Evolutionary conservation across 2,329 filamentous ascomycete species (phyloP).

Genomic region (Colletotrichum sp.): DNA sequence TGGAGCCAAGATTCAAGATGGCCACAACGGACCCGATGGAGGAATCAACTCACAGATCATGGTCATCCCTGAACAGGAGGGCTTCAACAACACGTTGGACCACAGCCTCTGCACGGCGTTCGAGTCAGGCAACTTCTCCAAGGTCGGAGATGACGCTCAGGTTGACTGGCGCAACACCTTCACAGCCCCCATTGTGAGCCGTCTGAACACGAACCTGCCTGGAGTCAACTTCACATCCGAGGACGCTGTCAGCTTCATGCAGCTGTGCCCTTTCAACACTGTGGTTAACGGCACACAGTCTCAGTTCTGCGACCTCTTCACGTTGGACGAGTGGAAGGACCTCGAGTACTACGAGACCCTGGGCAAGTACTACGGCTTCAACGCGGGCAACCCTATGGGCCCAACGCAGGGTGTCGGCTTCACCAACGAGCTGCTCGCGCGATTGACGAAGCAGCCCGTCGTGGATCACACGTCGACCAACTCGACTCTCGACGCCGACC

Average conservation of each 20-base stretch:
- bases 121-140: constrained; percentile 60
- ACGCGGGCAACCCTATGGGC: constrained; percentile 77
- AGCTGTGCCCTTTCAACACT: constrained; percentile 85
- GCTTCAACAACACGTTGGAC: constrained; percentile 81
- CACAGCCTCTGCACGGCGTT: constrained; percentile 76
- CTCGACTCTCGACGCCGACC: constrained; percentile 71
- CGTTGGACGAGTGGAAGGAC: constrained; percentile 71
- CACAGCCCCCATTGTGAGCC: constrained; percentile 67
- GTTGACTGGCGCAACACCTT: constrained; percentile 67
- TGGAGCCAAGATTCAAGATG: constrained; percentile 42
- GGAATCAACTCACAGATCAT: constrained; percentile 62
- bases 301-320: constrained; percentile 79
- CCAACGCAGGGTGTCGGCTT: constrained; percentile 88
- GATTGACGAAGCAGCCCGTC: constrained; percentile 74
- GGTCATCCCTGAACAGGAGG: constrained; percentile 70
- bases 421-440: constrained; percentile 84
- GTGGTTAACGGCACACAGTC: constrained; percentile 71
- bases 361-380: constrained; percentile 85
- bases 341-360: constrained; percentile 85
- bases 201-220: constrained; percentile 72
- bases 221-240: constrained; percentile 68
- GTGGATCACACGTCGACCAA: constrained; percentile 79
- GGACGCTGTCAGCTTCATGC: constrained; percentile 80
- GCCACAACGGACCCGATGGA: constrained; percentile 34
- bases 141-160: constrained; percentile 56